Evolutionary conservation across 306 rosid species (phyloP), one percentile per base, ranked within the genome.

Genomic region (Cucumis cinereus): DNA sequence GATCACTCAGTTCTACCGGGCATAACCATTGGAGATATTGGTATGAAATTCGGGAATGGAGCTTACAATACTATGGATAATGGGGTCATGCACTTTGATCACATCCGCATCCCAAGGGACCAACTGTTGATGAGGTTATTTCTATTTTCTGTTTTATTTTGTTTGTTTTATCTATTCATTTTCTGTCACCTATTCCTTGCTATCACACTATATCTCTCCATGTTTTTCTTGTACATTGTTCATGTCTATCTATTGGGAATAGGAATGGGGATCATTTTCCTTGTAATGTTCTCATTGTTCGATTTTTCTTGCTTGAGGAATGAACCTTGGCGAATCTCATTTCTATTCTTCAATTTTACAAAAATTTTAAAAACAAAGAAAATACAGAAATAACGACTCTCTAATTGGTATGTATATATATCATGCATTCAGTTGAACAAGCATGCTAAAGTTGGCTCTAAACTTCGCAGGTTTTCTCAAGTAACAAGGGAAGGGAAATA

Each of bases 51-150:
- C 77, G 97, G 96, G 75, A 90, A 79, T 86, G 99, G 84, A 59
- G 99, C 96, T 23, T 89, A 90, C 89, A 94, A 94, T 86, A 83
- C 84, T 43, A 94, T 94, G 99, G 99, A 94, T 86, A 94, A 94
- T 74, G 99, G 99, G 73, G 85, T 94, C 57, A 68, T 94, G 23
- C 77, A 83, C 81, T 92, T 94, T 83, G 93, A 92, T 75, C 83
- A 90, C 53, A 91, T 94, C 40, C 87, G 96, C 77, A 91, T 94
- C 69, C 97, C 99, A 17, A 91, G 99, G 89, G 76, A 86, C 77
- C 99, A 92, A 82, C 88, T 94, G 95, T 84, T 94, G 83, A 94
- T 92, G 99, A 92, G 93, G 99, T 94, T 64, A 15, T 67, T 60
- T 35, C 13, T 77, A 26, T 41, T 58, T 41, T 35, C n/a, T 55